Conservation (phyloP, 495 filamentous ascomycete genomes). For the Podospora comata region DNA sequence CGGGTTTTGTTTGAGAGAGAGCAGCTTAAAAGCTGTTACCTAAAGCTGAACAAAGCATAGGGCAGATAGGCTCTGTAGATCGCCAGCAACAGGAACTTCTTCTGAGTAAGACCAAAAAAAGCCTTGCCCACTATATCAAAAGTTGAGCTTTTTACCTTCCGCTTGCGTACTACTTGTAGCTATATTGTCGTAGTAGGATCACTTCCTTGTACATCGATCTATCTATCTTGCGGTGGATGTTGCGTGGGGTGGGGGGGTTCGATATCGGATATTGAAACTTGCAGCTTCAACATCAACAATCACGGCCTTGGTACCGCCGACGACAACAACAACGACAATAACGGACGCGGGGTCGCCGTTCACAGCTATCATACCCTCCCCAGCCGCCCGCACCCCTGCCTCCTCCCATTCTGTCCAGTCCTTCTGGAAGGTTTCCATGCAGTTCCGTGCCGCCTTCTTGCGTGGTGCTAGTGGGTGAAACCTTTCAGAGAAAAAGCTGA, state of each 20-base stretch:
- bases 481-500: neutral
- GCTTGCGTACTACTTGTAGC: neutral
- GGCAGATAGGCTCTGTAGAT: neutral
- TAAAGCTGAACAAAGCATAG: neutral
- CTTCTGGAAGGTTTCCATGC: conserved; percentile 25
- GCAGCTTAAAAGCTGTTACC: neutral
- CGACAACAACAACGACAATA: neutral
- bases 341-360: conserved; percentile 14
- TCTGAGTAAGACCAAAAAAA: neutral
- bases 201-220: neutral
- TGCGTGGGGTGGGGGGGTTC: neutral
- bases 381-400: conserved; percentile 19
- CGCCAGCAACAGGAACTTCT: neutral
- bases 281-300: neutral
- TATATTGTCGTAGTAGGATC: neutral
- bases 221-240: neutral
- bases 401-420: conserved; percentile 5
- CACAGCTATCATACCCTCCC: neutral
- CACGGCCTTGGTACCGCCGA: neutral
- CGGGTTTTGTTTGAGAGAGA: neutral
- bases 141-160: neutral
- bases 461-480: conserved; percentile 12
- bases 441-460: conserved; percentile 12
- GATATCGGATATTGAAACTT: neutral
- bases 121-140: neutral